Conservation (phyloP, 2,329 filamentous ascomycete species). For the Talaromyces sp. region DNA sequence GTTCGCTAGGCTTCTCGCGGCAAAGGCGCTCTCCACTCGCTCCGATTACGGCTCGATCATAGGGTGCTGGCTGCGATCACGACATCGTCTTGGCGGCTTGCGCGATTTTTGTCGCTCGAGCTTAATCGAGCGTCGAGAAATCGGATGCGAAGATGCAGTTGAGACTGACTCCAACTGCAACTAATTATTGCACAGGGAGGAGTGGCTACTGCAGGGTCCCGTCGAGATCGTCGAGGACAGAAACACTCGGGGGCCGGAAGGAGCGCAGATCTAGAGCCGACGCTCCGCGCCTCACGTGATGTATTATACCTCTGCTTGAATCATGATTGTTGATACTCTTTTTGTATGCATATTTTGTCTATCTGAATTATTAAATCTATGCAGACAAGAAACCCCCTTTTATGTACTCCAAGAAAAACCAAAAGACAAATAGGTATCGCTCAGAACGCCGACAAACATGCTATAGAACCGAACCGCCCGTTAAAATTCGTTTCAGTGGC, state of each 20-base stretch:
- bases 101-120: constrained; percentile 16
- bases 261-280: not conserved
- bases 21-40: not conserved
- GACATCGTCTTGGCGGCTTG: constrained; percentile 20
- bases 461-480: not conserved
- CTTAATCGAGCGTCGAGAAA: not conserved
- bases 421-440: not conserved
- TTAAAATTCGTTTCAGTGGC: not conserved
- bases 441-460: not conserved
- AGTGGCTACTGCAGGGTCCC: not conserved
- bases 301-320: too few relatives aligned
- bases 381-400: not conserved
- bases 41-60: constrained; percentile 1
- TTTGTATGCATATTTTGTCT: not conserved
- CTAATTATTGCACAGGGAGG: not conserved
- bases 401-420: not conserved
- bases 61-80: constrained; percentile 14
- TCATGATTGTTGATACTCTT: too few relatives aligned
- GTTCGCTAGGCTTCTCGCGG: not conserved
- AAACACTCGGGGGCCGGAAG: not conserved
- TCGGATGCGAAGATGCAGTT: not conserved
- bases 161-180: too few relatives aligned
- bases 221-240: not conserved
- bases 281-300: not conserved
- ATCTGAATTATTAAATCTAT: not conserved